Evolutionary conservation across 192 early-diverging fungal species (phyloP), one percentile per base, ranked within the genome.

Genomic region (Coemansia sp.): DNA sequence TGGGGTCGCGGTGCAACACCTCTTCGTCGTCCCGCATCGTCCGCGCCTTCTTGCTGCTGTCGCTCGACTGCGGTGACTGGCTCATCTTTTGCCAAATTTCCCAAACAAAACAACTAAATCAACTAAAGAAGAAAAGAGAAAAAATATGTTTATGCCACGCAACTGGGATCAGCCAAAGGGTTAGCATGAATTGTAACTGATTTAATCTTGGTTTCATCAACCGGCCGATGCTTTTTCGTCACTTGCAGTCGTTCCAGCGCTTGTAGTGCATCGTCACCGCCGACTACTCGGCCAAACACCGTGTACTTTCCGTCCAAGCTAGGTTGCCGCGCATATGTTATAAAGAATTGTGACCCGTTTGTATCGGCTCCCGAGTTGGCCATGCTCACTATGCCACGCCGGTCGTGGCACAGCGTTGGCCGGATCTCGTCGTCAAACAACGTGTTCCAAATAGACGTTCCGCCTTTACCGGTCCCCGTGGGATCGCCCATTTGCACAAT

Each of bases 401-500:
- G 84, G 69, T 93, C 92, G 66, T 97, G 94, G 86, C 90, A 89
- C 55, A 96, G 74, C 6, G 87, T 83, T 2, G 88, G 79, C 7
- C 86, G 85, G 42, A 93, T 88, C 57, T 95, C 93, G 64, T 95
- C 91, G 50, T 88, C 84, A 58, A 93, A 93, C 65, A 87, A 83
- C 40, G 73, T 74, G 47, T 87, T 90, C 93, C 93, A 94, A 65
- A 94, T 94, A 17, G 90, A 92, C 36, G 78, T 88, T 1, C 92
- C 93, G 38, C 93, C 92, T 62, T 94, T 94, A 21, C 92, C 93
- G 17, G 85, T 94, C 28, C 88, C 87, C 19, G 90, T 91, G 2
- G 92, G 93, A 61, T 94, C 93, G 42, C 93, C 93, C 62, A 92
- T 94, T 80, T 92, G 90, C n/a, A 91, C 81, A 75, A 94, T 94